phyloP scores from a whole-genome alignment of 441 rosid species.

The Gossypium trilobum region DNA sequence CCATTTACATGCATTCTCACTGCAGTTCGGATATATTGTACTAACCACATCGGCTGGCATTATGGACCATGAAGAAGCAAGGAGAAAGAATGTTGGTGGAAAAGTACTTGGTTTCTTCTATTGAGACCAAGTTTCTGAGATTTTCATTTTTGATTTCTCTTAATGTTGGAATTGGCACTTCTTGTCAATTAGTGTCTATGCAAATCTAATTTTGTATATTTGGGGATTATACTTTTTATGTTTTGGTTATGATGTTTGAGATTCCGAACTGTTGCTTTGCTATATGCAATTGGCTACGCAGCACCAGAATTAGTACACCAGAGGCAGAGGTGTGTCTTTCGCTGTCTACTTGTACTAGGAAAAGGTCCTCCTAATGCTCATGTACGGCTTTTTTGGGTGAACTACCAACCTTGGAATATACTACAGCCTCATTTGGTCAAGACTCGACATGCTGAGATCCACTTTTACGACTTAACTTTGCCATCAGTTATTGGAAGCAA shows the following conservation, averaged over 20 bases:
- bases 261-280: too few species aligned
- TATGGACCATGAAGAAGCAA: slow-evolving; percentile 68
- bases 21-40: slow-evolving; percentile 60
- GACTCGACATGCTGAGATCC: neutral
- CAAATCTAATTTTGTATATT: neutral
- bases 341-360: too few species aligned
- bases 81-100: slow-evolving; percentile 46
- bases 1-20: neutral
- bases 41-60: slow-evolving; percentile 63
- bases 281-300: too few species aligned
- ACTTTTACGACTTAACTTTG: neutral
- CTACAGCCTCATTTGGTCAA: neutral
- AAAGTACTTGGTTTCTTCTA: too few species aligned
- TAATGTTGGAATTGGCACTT: neutral
- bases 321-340: too few species aligned
- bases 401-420: neutral
- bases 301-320: too few species aligned
- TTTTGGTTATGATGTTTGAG: too few species aligned
- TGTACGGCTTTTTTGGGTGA: too few species aligned
- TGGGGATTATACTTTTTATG: too few species aligned
- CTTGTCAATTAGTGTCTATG: neutral
- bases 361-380: too few species aligned
- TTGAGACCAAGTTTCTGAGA: neutral
- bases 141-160: slow-evolving; percentile 3
- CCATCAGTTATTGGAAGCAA: neutral